These are phyloP conservation scores for Neonectria sp. DNA, from an alignment of 2,329 filamentous ascomycete genomes.

Conservation along the genomic window DNA sequence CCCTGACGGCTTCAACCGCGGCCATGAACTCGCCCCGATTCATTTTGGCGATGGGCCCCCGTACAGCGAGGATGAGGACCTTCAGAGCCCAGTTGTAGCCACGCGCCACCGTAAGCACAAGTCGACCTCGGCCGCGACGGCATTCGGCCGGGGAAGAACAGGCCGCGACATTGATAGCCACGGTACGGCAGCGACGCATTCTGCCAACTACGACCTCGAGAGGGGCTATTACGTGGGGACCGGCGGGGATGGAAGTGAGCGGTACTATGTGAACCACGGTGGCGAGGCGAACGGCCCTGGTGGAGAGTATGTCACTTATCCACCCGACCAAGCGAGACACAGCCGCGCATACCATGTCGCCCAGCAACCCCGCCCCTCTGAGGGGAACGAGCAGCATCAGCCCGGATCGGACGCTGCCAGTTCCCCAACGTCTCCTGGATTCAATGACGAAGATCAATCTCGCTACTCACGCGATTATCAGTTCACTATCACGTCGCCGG, in stretches of 20 bases:
- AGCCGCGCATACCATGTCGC: constrained; percentile 63
- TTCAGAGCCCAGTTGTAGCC: constrained; percentile 91
- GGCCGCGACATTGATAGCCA: constrained; percentile 60
- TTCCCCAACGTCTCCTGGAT: constrained; percentile 71
- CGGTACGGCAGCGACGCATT: constrained; percentile 60
- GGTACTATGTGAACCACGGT: constrained; percentile 80
- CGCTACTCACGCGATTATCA: constrained; percentile 93
- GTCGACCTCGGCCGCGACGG: constrained; percentile 70
- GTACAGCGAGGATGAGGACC: constrained; percentile 95
- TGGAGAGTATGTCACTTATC: constrained; percentile 86
- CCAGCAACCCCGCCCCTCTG: constrained; percentile 62
- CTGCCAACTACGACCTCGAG: constrained; percentile 70
- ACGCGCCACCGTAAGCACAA: constrained; percentile 90
- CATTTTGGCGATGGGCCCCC: constrained; percentile 91
- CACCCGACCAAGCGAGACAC: constrained; percentile 73
- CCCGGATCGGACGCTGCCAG: constrained; percentile 72
- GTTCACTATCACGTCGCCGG: constrained; percentile 94
- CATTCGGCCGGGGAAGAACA: constrained; percentile 59
- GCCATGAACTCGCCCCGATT: constrained; percentile 83
- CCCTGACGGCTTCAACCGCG: constrained; percentile 69
- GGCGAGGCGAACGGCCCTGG: constrained; percentile 82
- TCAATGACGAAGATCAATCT: constrained; percentile 76
- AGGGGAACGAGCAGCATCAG: constrained; percentile 67
- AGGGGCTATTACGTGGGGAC: constrained; percentile 78
- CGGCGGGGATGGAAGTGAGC: constrained; percentile 79